These are phyloP conservation scores for Trichosporon asahii DNA, from an alignment of 1,284 basidiomycete species.

Conservation along the genomic window DNA sequence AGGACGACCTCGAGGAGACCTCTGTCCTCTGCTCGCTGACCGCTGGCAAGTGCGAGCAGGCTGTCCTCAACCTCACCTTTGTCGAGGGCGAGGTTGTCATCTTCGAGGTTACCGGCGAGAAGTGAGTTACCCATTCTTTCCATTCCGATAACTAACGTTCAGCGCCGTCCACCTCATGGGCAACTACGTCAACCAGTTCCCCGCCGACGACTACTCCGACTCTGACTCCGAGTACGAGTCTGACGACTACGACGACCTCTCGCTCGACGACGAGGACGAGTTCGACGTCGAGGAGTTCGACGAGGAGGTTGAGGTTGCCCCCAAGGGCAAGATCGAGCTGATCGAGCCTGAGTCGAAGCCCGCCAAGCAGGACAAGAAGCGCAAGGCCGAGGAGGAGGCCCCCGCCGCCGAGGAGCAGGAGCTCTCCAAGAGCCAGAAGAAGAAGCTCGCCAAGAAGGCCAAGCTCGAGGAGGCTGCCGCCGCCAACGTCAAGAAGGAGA, in stretches of 20 bases:
- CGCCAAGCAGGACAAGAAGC: conserved; percentile 20
- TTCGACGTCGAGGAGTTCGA: conserved; percentile 55
- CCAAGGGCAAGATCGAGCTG: conserved; percentile 43
- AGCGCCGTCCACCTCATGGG: conserved; percentile 82
- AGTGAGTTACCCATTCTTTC: conserved; percentile 54
- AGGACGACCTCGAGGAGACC: conserved; percentile 52
- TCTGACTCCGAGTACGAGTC: conserved; percentile 50
- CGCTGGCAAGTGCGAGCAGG: conserved; percentile 67
- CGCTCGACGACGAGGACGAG: conserved; percentile 56
- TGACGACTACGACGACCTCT: conserved; percentile 56
- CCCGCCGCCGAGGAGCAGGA: conserved; percentile 22
- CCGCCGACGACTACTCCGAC: conserved; percentile 45
- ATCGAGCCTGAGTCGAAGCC: conserved; percentile 24
- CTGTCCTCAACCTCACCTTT: conserved; percentile 69
- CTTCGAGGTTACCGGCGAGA: conserved; percentile 78
- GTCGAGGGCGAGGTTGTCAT: conserved; percentile 65
- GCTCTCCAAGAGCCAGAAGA: conserved; percentile 50
- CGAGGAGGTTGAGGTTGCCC: conserved; percentile 41
- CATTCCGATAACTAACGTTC: conserved; percentile 27
- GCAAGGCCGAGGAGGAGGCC: conserved; percentile 26
- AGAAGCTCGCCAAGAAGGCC: conserved; percentile 50
- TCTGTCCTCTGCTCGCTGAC: conserved; percentile 55
- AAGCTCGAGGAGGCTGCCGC: conserved; percentile 48
- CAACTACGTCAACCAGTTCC: conserved; percentile 69
- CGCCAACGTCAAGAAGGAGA: conserved; percentile 52